Evolutionary conservation across 148 eudicot genomes (phyloP), one percentile per base, ranked within the genome.

Genomic region (Amaranthus palmeri): DNA sequence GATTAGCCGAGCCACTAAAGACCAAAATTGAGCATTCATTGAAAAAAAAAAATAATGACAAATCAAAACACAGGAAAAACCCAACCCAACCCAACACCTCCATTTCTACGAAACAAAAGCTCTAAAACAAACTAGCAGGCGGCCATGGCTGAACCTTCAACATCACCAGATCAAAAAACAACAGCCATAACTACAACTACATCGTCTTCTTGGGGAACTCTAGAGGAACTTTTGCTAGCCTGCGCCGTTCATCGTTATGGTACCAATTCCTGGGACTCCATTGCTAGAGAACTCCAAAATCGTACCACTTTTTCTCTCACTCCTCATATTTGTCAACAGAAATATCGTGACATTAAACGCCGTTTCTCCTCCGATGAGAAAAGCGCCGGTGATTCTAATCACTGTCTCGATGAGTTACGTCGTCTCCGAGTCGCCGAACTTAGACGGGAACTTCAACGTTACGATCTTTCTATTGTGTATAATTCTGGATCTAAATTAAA

Each of bases 211-310:
- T 87, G 91, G 95, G 89, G 89, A 4, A 89, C 91, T 54, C 80
- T 83, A 54, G 88, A 89, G 72, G 95, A 87, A 68, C 86, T 89
- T 43, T 65, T 89, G 11, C 80, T 89, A 18, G 84, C 89, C 3
- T 85, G 77, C 79, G 91, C 95, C 67, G 89, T 89, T 1, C 75
- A 85, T 70, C 89, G 91, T 8, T 69, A 87, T 75, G 95, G 95
- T 46, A 78, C 81, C 58, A 56, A 68, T 12, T 64, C 76, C 17
- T 89, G 95, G 95, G 84, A 84, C 61, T 78, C 91, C 72, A 79
- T 89, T 57, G 83, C 89, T 42, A 44, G 4, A 4, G 89, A 87
- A 45, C 68, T 89, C n/a, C 78, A 75, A 47, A 82, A 81, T 53
- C 87, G 87, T 42, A 76, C 63, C 70, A 15, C 84, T 61, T 13